phyloP scores from a whole-genome alignment of 106 monocot genomes.

The Apostasia ramifera region DNA sequence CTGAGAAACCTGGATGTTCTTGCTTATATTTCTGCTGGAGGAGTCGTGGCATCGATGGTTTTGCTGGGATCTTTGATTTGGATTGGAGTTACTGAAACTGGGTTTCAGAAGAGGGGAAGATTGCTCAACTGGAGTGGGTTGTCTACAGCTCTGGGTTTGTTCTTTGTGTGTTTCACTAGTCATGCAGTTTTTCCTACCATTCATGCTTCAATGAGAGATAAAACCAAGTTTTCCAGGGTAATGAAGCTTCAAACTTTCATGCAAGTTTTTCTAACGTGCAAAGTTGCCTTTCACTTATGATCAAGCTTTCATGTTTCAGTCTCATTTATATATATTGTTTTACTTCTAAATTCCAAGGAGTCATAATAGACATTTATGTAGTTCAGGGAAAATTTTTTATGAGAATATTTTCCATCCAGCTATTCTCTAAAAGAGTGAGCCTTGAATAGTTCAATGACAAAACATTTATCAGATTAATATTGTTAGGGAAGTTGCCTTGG shows the following conservation, averaged over 20 bases:
- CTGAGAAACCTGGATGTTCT: constrained; percentile 40
- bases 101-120: constrained; percentile 35
- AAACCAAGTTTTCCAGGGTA: constrained; percentile 50
- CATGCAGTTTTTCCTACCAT: constrained; percentile 83
- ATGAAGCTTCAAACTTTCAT: background rate
- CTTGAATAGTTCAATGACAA: no score
- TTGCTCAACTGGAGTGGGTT: constrained; percentile 29
- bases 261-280: background rate
- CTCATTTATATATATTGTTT: background rate
- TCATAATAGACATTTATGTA: background rate
- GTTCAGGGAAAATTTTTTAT: background rate
- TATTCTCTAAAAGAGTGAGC: background rate
- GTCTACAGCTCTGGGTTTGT: constrained; percentile 56
- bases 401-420: background rate
- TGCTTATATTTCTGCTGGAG: constrained; percentile 52
- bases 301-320: no score
- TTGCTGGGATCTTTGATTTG: constrained; percentile 47
- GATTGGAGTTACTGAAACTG: constrained; percentile 43
- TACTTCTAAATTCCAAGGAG: background rate
- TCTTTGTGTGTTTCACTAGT: constrained; percentile 61
- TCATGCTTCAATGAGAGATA: constrained; percentile 60
- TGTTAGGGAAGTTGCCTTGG: no score
- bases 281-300: no score
- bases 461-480: no score
- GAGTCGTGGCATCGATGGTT: constrained; percentile 45